These are phyloP conservation scores for Trametes sp. DNA, from an alignment of 1,284 basidiomycete genomes.

Conservation along the genomic window DNA sequence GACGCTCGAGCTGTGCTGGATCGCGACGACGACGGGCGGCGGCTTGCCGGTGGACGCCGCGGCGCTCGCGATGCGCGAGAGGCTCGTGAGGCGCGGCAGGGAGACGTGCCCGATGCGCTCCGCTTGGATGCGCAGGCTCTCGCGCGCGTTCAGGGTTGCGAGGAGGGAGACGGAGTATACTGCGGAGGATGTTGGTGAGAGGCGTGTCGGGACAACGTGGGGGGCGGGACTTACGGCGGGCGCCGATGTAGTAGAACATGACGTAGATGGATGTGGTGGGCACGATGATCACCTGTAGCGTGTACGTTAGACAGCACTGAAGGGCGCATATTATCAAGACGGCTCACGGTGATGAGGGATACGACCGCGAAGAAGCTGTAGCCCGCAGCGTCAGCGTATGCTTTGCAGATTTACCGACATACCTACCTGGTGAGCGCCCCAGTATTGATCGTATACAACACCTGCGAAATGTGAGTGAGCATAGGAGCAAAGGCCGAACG, in stretches of 20 bases:
- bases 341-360: conserved; percentile 16
- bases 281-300: conserved; percentile 12
- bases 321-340: neutral
- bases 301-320: neutral
- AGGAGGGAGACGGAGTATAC: conserved; percentile 21
- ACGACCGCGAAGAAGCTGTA: conserved; percentile 18
- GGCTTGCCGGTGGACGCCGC: no score
- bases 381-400: neutral
- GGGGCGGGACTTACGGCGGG: conserved; percentile 12
- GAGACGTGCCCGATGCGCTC: conserved; percentile 20
- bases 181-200: neutral
- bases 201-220: neutral
- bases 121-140: conserved; percentile 19
- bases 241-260: conserved; percentile 28
- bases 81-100: conserved; percentile 4
- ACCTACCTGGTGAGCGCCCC: conserved; percentile 21
- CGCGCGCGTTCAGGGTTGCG: conserved; percentile 18
- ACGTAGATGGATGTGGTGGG: conserved; percentile 22
- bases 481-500: no score
- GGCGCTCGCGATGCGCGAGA: neutral
- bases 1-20: conserved; percentile 6
- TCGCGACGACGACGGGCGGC: conserved; percentile 9
- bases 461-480: neutral
- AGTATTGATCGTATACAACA: conserved; percentile 24
- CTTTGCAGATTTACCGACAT: no score